Base-by-base conservation (phyloP, 176 grass and related monocot species). In the Carex littledalei region DNA sequence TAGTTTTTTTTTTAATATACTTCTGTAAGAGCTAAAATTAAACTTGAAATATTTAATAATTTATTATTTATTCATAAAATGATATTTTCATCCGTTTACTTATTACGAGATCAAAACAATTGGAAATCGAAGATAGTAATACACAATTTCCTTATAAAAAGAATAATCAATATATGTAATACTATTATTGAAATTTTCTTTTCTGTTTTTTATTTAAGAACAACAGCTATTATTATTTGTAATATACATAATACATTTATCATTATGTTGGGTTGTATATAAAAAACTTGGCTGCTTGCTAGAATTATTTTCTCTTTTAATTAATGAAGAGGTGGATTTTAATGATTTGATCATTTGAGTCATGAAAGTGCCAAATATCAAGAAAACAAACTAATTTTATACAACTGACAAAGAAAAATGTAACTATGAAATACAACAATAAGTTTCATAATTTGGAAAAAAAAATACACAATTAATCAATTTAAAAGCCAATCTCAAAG, bases 401-500 rank as follows among this genome's bases (percentile, higher is more conserved):
- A 78, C 12, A 78, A 55, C 21, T 77, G 49, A 16, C 16, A 78
- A 13, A 55, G 4, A 69, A 83, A 67, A 52, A 55, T 50, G 15
- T 67, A 65, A 66, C 47, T 66, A 45, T 31, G 11, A 81, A 83
- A 29, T 49, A 83, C 17, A 83, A 67, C 21, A 66, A 83, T 52
- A 34, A 68, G 59, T 63, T 63, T 50, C 9, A 55, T 32, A 16
- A 49, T 53, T 29, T 52, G 12, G 37, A 2, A 67, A 66, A 39
- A 63, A 80, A 64, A 81, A 81, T 39, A 83, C 61, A 63, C 13
- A 50, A 69, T 83, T 21, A 83, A 83, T 83, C 39, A 83, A 83
- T 83, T 68, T 83, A 83, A 63, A 83, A 17, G 60, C 63, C 41
- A 53, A 67, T 32, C 56, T 83, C 80, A 63, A 83, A 69, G 61